Evolutionary conservation across 2,329 filamentous ascomycete genomes (phyloP).

Genomic region (Lasiodiplodia sp.): DNA sequence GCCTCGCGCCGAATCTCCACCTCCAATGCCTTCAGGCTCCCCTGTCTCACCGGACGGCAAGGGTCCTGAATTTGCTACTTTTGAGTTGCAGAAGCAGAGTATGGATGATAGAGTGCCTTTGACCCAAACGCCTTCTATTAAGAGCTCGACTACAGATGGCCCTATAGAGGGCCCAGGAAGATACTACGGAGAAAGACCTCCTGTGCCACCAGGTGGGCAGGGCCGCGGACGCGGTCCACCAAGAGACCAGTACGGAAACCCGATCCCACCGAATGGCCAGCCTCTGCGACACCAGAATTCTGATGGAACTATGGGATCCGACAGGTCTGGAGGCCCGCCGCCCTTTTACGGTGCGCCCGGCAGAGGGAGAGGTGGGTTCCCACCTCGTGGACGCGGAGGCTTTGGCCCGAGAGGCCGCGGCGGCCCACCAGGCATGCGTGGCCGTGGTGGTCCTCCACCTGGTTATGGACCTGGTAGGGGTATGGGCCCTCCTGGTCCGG

Average conservation of each 20-base stretch:
- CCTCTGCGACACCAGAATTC: slow-evolving; percentile 44
- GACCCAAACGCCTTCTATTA: slow-evolving; percentile 68
- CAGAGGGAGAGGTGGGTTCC: slow-evolving; percentile 33
- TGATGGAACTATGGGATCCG: slow-evolving; percentile 46
- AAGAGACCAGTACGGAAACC: slow-evolving; percentile 72
- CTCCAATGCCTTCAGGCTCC: slow-evolving; percentile 51
- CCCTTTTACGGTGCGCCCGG: slow-evolving; percentile 37
- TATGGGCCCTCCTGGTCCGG: slow-evolving; percentile 41
- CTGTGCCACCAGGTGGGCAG: slow-evolving; percentile 37
- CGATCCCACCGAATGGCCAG: slow-evolving; percentile 46
- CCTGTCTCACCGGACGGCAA: slow-evolving; percentile 56
- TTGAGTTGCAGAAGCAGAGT: slow-evolving; percentile 67
- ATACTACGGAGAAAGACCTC: slow-evolving; percentile 44
- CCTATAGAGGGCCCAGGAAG: slow-evolving; percentile 50
- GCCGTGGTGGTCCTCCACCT: slow-evolving; percentile 44
- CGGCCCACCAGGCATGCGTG: slow-evolving; percentile 38
- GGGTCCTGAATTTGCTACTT: slow-evolving; percentile 66
- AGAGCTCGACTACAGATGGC: slow-evolving; percentile 52
- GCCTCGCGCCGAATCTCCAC: slow-evolving; percentile 61
- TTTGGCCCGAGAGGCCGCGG: slow-evolving; percentile 47
- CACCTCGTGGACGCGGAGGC: slow-evolving; percentile 46
- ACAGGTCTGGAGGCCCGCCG: slow-evolving; percentile 50
- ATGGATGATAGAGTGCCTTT: slow-evolving; percentile 74
- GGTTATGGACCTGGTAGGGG: slow-evolving; percentile 49
- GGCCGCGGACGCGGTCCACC: slow-evolving; percentile 40